Conservation (phyloP, 192 early-diverging fungal genomes). For the Lunasporangiospora selenospora region DNA sequence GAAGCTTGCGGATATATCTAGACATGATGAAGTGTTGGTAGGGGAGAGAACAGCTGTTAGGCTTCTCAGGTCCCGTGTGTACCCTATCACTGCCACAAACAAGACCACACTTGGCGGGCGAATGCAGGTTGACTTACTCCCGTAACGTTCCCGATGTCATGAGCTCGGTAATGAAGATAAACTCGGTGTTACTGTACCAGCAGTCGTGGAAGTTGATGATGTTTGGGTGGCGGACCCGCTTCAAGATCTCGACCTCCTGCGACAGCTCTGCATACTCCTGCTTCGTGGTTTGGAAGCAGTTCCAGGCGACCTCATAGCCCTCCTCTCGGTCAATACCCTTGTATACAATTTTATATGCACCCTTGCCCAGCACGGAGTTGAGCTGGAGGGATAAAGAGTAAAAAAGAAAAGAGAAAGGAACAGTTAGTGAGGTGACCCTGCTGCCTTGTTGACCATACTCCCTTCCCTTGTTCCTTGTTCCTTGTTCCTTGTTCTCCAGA, state of each 20-base stretch:
- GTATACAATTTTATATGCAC: conserved; percentile 89
- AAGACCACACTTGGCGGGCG: too few species aligned
- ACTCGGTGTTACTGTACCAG: conserved; percentile 76
- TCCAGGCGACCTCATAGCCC: conserved; percentile 92
- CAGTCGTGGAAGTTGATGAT: conserved; percentile 83
- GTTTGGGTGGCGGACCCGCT: conserved; percentile 80
- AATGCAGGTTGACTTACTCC: conserved; percentile 65
- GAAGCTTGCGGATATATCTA: conserved; percentile 76
- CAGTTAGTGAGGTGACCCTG: conserved; percentile 2
- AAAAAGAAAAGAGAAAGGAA: conserved; percentile 5
- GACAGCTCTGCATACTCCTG: conserved; percentile 75
- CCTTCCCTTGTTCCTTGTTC: neutral
- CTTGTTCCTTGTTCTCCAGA: neutral
- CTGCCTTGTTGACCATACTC: conserved; percentile 1
- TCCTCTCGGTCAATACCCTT: conserved; percentile 89
- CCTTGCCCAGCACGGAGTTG: conserved; percentile 74
- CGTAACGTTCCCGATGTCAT: conserved; percentile 87
- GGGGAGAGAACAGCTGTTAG: too few species aligned
- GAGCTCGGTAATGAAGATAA: conserved; percentile 84
- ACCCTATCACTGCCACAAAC: too few species aligned
- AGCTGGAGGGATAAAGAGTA: conserved; percentile 27
- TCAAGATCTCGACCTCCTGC: conserved; percentile 81
- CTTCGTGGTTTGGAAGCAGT: conserved; percentile 80
- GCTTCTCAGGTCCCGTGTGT: too few species aligned
- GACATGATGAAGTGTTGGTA: too few species aligned